Conservation (phyloP, 1,284 basidiomycete genomes). For the Microbotryomycetes sp. region DNA sequence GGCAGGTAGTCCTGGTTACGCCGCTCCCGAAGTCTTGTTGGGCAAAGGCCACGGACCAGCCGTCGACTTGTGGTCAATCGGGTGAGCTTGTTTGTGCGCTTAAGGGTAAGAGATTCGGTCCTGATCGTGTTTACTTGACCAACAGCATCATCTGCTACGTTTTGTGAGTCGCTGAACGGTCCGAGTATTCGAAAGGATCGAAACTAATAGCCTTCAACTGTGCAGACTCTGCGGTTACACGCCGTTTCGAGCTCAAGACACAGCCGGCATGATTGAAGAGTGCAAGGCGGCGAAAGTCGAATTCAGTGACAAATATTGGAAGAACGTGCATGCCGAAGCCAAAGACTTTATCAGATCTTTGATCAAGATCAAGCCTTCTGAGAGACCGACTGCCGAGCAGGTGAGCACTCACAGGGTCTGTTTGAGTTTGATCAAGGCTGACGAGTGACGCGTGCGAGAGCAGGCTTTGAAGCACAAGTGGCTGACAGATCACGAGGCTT, state of each 20-base stretch:
- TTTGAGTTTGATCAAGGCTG: too few species aligned
- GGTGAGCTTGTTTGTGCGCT: slow-evolving; percentile 50
- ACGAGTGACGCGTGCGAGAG: slow-evolving; percentile 4
- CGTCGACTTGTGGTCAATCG: slow-evolving; percentile 89
- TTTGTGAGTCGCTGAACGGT: slow-evolving; percentile 35
- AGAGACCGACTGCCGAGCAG: slow-evolving; percentile 66
- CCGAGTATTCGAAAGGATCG: too few species aligned
- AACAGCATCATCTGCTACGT: slow-evolving; percentile 78
- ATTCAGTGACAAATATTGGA: slow-evolving; percentile 92
- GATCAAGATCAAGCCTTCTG: slow-evolving; percentile 63
- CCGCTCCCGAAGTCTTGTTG: slow-evolving; percentile 67
- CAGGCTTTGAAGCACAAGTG: slow-evolving; percentile 48
- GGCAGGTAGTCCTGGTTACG: slow-evolving; percentile 88
- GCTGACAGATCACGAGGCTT: slow-evolving; percentile 57
- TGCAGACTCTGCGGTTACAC: slow-evolving; percentile 66
- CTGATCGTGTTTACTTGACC: background rate
- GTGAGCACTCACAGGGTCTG: slow-evolving; percentile 67
- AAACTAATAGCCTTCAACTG: too few species aligned
- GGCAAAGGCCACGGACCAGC: slow-evolving; percentile 80
- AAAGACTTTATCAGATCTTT: slow-evolving; percentile 75
- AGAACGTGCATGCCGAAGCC: slow-evolving; percentile 71
- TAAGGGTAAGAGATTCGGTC: background rate
- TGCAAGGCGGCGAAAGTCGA: slow-evolving; percentile 74
- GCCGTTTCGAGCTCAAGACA: slow-evolving; percentile 82
- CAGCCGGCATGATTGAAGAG: slow-evolving; percentile 68